phyloP scores from a whole-genome alignment of 257 asterid species.

The Solanum okadae region DNA sequence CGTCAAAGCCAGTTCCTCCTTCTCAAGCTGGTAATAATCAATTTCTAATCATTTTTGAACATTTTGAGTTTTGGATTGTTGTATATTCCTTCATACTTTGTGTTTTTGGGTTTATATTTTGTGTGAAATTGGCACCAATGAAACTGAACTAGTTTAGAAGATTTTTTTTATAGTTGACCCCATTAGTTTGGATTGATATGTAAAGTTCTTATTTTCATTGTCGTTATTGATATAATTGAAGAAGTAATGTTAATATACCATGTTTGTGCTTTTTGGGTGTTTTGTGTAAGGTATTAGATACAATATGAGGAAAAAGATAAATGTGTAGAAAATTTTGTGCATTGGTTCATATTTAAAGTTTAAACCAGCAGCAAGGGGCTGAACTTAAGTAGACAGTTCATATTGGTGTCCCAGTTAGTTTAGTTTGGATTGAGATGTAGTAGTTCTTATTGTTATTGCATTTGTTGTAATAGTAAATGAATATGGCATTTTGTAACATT shows the following conservation, averaged over 20 bases:
- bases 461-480: neutral
- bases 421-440: neutral
- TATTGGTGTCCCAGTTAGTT: neutral
- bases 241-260: neutral
- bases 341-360: neutral
- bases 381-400: neutral
- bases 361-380: neutral
- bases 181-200: neutral
- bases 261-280: neutral
- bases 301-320: neutral
- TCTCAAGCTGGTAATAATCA: constrained; percentile 44
- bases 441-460: neutral
- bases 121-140: too few species aligned
- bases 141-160: too few species aligned
- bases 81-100: neutral
- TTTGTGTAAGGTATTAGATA: neutral
- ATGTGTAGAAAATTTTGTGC: too few species aligned
- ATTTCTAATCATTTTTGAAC: neutral
- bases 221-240: neutral
- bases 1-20: constrained; percentile 58
- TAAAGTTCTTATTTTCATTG: neutral
- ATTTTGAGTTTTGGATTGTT: neutral
- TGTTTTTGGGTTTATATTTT: too few species aligned
- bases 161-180: neutral
- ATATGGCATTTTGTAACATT: neutral